Percentiles rank a stretch among this genome's conserved stretches.
phyloP scores from a whole-genome alignment of 1,284 basidiomycete genomes.

The Afroboletus lepidellus region DNA sequence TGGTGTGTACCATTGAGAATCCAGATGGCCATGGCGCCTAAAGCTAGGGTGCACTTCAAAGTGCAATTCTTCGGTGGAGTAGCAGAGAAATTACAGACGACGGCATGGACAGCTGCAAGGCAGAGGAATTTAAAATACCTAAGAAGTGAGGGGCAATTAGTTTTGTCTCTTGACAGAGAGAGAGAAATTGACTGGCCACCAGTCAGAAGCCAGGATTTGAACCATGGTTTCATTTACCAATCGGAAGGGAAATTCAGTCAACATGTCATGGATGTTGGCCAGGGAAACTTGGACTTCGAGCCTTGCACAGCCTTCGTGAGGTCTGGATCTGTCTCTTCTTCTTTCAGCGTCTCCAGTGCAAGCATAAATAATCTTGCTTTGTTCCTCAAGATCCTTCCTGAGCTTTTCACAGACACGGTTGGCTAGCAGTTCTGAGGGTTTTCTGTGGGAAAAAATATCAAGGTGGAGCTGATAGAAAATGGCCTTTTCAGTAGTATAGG shows the following conservation, averaged over 20 bases:
- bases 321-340: background rate
- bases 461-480: constrained; percentile 16
- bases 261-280: rapidly evolving
- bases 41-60: background rate
- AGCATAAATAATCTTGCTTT: background rate
- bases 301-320: background rate
- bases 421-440: background rate
- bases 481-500: constrained; percentile 14
- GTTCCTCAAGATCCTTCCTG: background rate
- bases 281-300: background rate
- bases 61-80: background rate
- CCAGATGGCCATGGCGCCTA: background rate
- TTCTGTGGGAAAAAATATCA: background rate
- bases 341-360: background rate
- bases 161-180: background rate
- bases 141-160: background rate
- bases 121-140: constrained; percentile 14
- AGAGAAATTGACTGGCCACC: background rate
- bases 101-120: background rate
- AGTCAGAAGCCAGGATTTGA: background rate
- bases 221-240: constrained; percentile 1
- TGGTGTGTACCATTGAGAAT: constrained; percentile 4
- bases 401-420: background rate
- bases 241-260: background rate
- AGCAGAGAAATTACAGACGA: background rate